These are phyloP conservation scores for Samsoniella hepiali DNA, from an alignment of 2,329 filamentous ascomycete species.

Conservation along the genomic window DNA sequence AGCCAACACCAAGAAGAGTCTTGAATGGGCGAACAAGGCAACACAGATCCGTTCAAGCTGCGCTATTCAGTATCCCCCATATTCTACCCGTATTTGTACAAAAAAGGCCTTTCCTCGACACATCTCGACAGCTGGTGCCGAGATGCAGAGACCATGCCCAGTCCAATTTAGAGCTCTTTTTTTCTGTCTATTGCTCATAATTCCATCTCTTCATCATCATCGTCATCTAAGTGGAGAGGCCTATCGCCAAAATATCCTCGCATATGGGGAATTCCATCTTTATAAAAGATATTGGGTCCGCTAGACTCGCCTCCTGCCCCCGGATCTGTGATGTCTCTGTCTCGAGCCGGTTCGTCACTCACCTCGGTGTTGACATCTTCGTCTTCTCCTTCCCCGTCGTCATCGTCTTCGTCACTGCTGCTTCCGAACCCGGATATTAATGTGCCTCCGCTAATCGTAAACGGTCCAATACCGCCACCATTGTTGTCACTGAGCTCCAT, in stretches of 20 bases:
- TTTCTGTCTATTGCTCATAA: constrained; percentile 10
- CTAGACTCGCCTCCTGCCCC: neutral
- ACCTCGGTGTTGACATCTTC: constrained; percentile 70
- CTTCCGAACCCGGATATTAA: constrained; percentile 90
- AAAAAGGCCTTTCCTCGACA: neutral
- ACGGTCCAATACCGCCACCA: constrained; percentile 65
- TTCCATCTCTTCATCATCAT: constrained; percentile 16
- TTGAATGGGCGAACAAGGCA: constrained; percentile 9
- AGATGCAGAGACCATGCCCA: neutral
- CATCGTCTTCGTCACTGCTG: constrained; percentile 93
- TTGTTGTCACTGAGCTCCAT: constrained; percentile 65
- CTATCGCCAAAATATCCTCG: constrained; percentile 11
- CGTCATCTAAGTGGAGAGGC: constrained; percentile 1
- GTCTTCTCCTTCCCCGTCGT: constrained; percentile 84
- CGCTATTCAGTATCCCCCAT: constrained; percentile 7
- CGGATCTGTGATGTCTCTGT: constrained; percentile 11
- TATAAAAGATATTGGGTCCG: constrained; percentile 8
- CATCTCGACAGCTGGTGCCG: neutral
- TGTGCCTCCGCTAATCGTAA: constrained; percentile 69
- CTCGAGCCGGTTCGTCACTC: constrained; percentile 37
- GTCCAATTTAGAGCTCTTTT: neutral
- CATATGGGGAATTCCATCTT: constrained; percentile 5
- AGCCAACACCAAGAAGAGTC: neutral
- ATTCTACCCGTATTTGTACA: constrained; percentile 16
- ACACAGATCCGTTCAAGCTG: constrained; percentile 22